Conservation (phyloP, 129 eudicot genomes). For the Chrysanthemum seticuspe region DNA sequence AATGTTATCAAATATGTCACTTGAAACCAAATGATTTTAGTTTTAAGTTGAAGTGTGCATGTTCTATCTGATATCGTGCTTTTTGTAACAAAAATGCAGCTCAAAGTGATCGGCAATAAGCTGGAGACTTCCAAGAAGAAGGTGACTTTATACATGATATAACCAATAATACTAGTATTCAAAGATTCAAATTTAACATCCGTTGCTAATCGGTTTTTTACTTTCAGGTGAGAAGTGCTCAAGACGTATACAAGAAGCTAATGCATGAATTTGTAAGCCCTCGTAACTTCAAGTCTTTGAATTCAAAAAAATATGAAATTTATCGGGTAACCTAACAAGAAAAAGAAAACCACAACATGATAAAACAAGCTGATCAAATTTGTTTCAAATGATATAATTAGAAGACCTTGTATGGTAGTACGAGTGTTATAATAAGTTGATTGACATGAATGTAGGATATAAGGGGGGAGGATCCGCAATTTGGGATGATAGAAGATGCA, state of each 20-base stretch:
- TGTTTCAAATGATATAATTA: too few relatives aligned
- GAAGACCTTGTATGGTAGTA: background rate
- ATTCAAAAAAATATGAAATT: too few relatives aligned
- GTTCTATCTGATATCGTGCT: background rate
- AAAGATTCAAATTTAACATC: background rate
- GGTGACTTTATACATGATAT: constrained; percentile 33
- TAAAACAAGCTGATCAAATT: too few relatives aligned
- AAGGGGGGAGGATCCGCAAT: constrained; percentile 79
- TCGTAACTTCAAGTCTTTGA: constrained; percentile 1
- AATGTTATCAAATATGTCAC: too few relatives aligned
- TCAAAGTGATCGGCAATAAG: constrained; percentile 48
- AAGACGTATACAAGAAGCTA: constrained; percentile 56
- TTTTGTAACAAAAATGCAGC: constrained; percentile 36
- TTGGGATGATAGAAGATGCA: constrained; percentile 71
- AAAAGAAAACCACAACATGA: too few relatives aligned
- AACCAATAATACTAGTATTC: background rate
- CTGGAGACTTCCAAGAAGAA: constrained; percentile 66
- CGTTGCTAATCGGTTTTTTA: background rate
- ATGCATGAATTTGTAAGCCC: constrained; percentile 65
- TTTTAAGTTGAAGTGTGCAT: too few relatives aligned
- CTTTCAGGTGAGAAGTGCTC: constrained; percentile 68
- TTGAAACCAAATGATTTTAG: background rate
- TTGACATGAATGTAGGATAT: constrained; percentile 46
- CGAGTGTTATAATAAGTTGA: background rate
- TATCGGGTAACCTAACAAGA: too few relatives aligned